These are phyloP conservation scores for Ophiocordyceps camponoti-rufipedis DNA, from an alignment of 2,329 filamentous ascomycete genomes.

Conservation along the genomic window DNA sequence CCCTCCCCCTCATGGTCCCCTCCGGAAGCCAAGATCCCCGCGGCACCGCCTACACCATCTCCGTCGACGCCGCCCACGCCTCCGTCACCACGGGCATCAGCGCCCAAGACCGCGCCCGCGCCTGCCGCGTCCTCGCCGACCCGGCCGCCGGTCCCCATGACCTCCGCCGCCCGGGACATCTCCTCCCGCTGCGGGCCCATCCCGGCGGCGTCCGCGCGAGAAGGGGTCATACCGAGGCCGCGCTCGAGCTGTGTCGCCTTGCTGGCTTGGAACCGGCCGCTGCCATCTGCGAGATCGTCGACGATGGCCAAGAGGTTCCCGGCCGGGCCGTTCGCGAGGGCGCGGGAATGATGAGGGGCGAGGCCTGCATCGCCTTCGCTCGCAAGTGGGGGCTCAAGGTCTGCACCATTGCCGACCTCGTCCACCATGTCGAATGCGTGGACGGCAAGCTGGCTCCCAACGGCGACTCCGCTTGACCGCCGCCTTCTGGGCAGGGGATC, in stretches of 20 bases:
- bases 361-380: conserved; percentile 78
- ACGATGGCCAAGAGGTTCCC: conserved; percentile 56
- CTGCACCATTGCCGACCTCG: conserved; percentile 86
- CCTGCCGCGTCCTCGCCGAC: conserved; percentile 61
- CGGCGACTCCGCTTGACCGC: conserved; percentile 10
- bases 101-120: conserved; percentile 70
- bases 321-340: conserved; percentile 47
- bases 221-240: conserved; percentile 82
- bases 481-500: too few species aligned
- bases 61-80: conserved; percentile 60
- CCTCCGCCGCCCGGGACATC: conserved; percentile 75
- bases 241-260: conserved; percentile 73
- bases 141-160: conserved; percentile 33
- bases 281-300: conserved; percentile 83
- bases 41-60: conserved; percentile 82
- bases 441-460: conserved; percentile 37
- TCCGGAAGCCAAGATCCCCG: conserved; percentile 55
- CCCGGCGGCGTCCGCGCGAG: conserved; percentile 66
- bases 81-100: conserved; percentile 77
- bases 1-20: conserved; percentile 77
- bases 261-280: conserved; percentile 52
- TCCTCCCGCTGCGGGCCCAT: conserved; percentile 66
- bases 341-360: conserved; percentile 81
- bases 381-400: conserved; percentile 78
- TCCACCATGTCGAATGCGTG: conserved; percentile 58